Percentiles rank a stretch among this genome's conserved stretches.
Conservation (phyloP, 768 basidiomycete species). For the Suillus sp. region DNA sequence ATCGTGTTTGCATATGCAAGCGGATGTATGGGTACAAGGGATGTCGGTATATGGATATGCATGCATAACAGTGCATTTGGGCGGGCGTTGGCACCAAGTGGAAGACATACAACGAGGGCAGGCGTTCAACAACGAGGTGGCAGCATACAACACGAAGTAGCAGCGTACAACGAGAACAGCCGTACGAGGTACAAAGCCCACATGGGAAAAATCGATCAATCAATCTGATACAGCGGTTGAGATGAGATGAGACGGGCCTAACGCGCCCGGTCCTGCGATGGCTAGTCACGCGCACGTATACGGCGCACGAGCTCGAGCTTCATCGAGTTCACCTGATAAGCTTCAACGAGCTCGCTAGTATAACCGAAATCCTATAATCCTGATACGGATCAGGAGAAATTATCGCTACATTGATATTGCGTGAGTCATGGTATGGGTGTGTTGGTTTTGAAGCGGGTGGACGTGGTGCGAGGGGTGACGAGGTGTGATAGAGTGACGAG, state of each 20-base stretch:
- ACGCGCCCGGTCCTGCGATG: not conserved
- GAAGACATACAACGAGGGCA: not conserved
- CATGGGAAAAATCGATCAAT: slow-evolving; percentile 4
- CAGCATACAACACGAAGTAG: not conserved
- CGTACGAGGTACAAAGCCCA: not conserved
- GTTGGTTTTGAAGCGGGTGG: not conserved
- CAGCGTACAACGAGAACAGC: not conserved
- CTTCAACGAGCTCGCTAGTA: not conserved
- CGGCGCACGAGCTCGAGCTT: not conserved
- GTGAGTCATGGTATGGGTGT: not conserved
- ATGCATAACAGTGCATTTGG: not conserved
- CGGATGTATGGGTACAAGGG: not conserved
- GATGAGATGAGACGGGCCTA: not conserved
- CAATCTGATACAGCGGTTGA: not conserved
- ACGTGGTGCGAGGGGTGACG: not conserved
- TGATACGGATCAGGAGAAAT: not conserved
- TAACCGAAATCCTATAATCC: slow-evolving; percentile 7
- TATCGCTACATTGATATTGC: slow-evolving; percentile 10
- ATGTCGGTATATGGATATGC: not conserved
- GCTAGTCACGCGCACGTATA: not conserved
- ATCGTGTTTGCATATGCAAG: not conserved
- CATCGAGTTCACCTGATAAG: not conserved
- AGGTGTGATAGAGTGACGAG: not conserved
- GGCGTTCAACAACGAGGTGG: not conserved
- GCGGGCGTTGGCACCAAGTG: not conserved